A percentile compares a stretch with the other conserved stretches of the same genome.
phyloP scores from a whole-genome alignment of 2,329 filamentous ascomycete species.

The Aspergillus melleus region DNA sequence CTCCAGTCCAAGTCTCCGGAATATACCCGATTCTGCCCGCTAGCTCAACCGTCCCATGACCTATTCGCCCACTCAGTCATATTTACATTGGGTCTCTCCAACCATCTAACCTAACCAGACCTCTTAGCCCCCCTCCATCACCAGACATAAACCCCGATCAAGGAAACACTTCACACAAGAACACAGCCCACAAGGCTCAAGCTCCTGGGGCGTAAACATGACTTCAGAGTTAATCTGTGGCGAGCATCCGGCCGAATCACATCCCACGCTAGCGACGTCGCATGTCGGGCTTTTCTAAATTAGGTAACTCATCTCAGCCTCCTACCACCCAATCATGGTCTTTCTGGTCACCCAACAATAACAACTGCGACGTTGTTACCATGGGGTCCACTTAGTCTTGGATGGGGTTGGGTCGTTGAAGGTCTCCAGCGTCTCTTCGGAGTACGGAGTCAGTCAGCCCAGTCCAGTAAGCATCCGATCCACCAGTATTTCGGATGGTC shows the following conservation, averaged over 20 bases:
- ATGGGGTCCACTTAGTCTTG: not conserved
- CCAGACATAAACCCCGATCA: not conserved
- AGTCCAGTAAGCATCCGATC: too few species aligned
- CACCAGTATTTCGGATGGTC: too few species aligned
- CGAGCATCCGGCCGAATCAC: not conserved
- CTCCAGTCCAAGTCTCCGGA: not conserved
- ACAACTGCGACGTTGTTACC: not conserved
- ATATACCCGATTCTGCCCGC: not conserved
- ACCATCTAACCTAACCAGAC: not conserved
- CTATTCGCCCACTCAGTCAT: not conserved
- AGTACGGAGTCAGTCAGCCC: too few species aligned
- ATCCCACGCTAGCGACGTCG: not conserved
- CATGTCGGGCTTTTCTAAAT: not conserved
- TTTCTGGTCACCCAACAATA: not conserved
- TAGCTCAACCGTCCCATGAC: not conserved
- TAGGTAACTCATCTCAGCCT: not conserved
- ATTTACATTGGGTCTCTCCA: too few species aligned
- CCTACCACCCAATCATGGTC: not conserved
- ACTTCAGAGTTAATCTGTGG: not conserved
- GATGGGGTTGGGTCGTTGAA: not conserved
- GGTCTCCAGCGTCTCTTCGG: too few species aligned
- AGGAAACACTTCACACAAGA: not conserved
- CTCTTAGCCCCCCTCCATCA: not conserved
- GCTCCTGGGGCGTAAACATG: not conserved
- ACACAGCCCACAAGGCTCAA: too few species aligned